Percentiles rank a stretch among this genome's conserved stretches.
phyloP scores from a whole-genome alignment of 805 yeast genomes.

The Wickerhamiella parazyma region DNA sequence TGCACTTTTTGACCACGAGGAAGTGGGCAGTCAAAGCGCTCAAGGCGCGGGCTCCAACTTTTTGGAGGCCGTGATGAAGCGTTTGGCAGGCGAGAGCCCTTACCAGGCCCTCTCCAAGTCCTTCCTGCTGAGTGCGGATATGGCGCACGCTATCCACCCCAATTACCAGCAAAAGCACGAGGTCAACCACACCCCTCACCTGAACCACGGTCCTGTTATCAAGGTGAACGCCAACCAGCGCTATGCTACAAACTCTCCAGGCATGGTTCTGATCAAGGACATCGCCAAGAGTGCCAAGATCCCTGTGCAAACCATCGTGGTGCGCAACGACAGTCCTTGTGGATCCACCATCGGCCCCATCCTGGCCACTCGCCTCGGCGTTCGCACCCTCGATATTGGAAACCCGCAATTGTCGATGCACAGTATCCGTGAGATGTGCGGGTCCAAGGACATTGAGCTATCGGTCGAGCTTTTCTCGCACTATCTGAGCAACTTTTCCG shows the following conservation, averaged over 20 bases:
- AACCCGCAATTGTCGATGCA: conserved; percentile 92
- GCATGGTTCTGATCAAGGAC: conserved; percentile 62
- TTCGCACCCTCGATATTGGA: conserved; percentile 79
- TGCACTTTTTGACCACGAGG: conserved; percentile 91
- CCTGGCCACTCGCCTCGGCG: conserved; percentile 72
- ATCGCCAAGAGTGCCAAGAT: conserved; percentile 53
- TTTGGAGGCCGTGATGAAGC: conserved; percentile 59
- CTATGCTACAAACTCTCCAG: conserved; percentile 87
- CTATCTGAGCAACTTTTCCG: conserved; percentile 32
- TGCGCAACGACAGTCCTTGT: conserved; percentile 82
- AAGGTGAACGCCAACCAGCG: conserved; percentile 92
- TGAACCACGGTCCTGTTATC: conserved; percentile 85
- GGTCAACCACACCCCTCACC: conserved; percentile 57
- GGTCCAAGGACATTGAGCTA: conserved; percentile 54
- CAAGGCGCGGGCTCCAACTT: conserved; percentile 96
- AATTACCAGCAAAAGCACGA: conserved; percentile 73
- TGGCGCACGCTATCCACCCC: conserved; percentile 96
- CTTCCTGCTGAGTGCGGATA: conserved; percentile 82
- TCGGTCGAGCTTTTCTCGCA: conserved; percentile 48
- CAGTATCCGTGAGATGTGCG: conserved; percentile 84
- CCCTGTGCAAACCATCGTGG: conserved; percentile 91
- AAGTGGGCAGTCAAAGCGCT: conserved; percentile 83
- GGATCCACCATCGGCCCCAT: conserved; percentile 97
- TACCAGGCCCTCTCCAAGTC: conserved; percentile 38
- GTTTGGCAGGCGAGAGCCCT: conserved; percentile 38